phyloP scores from a whole-genome alignment of 176 grass and related monocot species.

The Carex pumila region DNA sequence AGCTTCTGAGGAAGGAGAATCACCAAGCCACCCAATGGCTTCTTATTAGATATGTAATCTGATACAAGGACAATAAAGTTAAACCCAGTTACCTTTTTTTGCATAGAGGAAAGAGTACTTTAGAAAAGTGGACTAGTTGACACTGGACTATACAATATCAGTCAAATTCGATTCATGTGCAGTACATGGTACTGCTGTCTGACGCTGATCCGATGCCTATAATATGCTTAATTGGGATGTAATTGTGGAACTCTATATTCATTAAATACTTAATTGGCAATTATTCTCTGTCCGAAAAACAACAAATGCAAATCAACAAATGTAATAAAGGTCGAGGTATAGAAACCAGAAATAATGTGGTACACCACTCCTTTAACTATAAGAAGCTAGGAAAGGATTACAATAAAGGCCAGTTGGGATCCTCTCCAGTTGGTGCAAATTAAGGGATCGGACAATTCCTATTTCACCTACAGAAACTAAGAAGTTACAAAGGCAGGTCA shows the following conservation, averaged over 20 bases:
- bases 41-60: slow-evolving; percentile 78
- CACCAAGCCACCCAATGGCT: slow-evolving; percentile 70
- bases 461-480: neutral
- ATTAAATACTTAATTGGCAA: neutral
- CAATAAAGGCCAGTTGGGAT: neutral
- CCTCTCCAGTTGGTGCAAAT: neutral
- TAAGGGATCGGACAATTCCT: neutral
- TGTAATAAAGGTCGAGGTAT: neutral
- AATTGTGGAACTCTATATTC: neutral
- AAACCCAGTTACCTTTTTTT: neutral
- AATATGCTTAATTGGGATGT: neutral
- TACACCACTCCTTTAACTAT: neutral
- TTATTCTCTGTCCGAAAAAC: neutral
- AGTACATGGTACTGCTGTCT: neutral
- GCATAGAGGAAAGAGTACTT: neutral
- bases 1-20: slow-evolving; percentile 74
- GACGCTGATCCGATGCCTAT: neutral
- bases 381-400: neutral
- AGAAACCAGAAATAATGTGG: neutral
- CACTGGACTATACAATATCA: neutral
- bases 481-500: neutral
- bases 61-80: slow-evolving; percentile 6
- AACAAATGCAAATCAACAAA: neutral
- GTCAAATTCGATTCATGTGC: neutral
- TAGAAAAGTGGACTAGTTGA: neutral